phyloP scores from a whole-genome alignment of 306 rosid species.

The Lathyrus aphaca region DNA sequence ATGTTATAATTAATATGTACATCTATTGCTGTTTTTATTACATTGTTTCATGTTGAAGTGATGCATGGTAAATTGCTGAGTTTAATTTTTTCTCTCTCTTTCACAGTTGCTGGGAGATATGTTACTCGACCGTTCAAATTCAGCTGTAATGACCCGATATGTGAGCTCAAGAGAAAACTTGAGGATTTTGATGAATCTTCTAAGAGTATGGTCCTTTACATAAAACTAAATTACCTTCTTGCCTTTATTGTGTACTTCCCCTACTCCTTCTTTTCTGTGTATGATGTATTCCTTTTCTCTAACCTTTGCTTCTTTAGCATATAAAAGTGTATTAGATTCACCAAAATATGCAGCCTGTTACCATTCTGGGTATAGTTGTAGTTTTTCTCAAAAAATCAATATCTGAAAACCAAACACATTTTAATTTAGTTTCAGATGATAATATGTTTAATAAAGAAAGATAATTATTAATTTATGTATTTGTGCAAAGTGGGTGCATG shows the following conservation, averaged over 20 bases:
- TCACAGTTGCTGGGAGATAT: slow-evolving; percentile 94
- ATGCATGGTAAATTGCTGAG: slow-evolving; percentile 35
- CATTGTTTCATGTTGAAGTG: slow-evolving; percentile 20
- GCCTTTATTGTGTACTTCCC: slow-evolving; percentile 28
- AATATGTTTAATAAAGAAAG: slow-evolving; percentile 17
- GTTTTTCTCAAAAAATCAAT: slow-evolving; percentile 10
- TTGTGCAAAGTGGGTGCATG: slow-evolving; percentile 10
- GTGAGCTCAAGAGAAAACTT: slow-evolving; percentile 98
- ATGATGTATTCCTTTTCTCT: slow-evolving; percentile 3
- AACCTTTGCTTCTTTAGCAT: slow-evolving; percentile 9
- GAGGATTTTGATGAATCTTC: slow-evolving; percentile 97
- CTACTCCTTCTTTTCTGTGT: not conserved
- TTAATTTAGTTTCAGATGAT: slow-evolving; percentile 21
- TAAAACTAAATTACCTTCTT: slow-evolving; percentile 28
- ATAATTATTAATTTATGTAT: not conserved
- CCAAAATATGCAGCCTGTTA: slow-evolving; percentile 13
- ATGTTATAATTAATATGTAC: slow-evolving; percentile 24
- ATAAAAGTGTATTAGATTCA: slow-evolving; percentile 8
- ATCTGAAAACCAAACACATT: slow-evolving; percentile 16
- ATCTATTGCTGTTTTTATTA: slow-evolving; percentile 1
- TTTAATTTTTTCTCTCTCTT: slow-evolving; percentile 43
- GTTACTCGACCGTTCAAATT: slow-evolving; percentile 91
- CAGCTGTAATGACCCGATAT: slow-evolving; percentile 92
- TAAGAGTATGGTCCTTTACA: slow-evolving; percentile 64
- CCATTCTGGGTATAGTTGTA: slow-evolving; percentile 10